Evolutionary conservation across 73 alveolate genomes (phyloP).

Genomic region (Tetrahymena borealis): DNA sequence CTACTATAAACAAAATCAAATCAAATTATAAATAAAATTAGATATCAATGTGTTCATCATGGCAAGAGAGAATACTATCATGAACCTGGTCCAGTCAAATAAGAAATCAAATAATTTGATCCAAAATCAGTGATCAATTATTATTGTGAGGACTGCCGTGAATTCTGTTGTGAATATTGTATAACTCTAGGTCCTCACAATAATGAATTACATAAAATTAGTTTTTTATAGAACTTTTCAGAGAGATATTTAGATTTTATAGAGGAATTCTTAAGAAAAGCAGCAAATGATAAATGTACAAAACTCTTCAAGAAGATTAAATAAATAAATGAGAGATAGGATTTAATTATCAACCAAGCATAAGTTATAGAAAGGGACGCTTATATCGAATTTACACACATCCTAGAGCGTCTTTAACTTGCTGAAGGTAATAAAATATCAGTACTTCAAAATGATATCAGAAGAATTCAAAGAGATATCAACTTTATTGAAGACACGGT

Average conservation of each 20-base stretch:
- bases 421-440: neutral
- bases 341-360: neutral
- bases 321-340: neutral
- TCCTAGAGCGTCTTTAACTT: neutral
- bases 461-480: neutral
- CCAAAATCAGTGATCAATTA: neutral
- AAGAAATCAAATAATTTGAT: neutral
- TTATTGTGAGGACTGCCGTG: neutral
- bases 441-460: neutral
- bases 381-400: neutral
- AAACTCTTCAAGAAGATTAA: neutral
- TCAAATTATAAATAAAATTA: neutral
- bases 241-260: neutral
- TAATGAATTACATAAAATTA: neutral
- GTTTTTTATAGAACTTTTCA: neutral
- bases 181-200: neutral
- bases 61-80: neutral
- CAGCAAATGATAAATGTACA: neutral
- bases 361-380: neutral
- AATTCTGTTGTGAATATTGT: neutral
- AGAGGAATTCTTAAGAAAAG: neutral
- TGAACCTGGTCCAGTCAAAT: neutral
- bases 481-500: neutral
- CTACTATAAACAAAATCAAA: neutral
- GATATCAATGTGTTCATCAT: neutral